phyloP scores from a whole-genome alignment of 345 rosid species.

The rapeseed (Brassica napus) region DNA sequence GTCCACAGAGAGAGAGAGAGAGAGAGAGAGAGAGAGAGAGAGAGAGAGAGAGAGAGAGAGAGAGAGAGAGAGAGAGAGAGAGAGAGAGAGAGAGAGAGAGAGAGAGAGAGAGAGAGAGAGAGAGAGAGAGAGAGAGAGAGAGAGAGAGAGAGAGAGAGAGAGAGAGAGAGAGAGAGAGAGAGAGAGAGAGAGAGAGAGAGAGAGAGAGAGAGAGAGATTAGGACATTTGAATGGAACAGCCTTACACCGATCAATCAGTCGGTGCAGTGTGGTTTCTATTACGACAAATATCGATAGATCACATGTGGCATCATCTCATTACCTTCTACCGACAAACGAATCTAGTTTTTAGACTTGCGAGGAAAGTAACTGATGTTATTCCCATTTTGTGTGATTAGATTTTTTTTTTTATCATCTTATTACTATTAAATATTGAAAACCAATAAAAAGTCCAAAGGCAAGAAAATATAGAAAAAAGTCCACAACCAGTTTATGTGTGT shows the following conservation, averaged over 20 bases:
- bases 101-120: too few species aligned
- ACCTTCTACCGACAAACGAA: conserved; percentile 45
- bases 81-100: too few species aligned
- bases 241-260: conserved; percentile 31
- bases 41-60: conserved; percentile 27
- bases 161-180: conserved; percentile 27
- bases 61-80: conserved; percentile 10
- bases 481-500: too few species aligned
- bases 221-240: conserved; percentile 36
- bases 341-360: conserved; percentile 53
- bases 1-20: conserved; percentile 14
- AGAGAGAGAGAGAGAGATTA: conserved; percentile 13
- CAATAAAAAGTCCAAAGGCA: too few species aligned
- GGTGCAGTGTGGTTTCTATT: conserved; percentile 25
- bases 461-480: too few species aligned
- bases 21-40: conserved; percentile 27
- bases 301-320: conserved; percentile 27
- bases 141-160: conserved; percentile 27
- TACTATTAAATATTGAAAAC: too few species aligned
- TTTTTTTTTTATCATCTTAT: too few species aligned
- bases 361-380: conserved; percentile 36
- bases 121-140: conserved; percentile 27
- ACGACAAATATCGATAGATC: conserved; percentile 30
- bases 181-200: conserved; percentile 26
- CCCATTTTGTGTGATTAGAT: neutral